A percentile compares a stretch with the other conserved stretches of the same genome.
phyloP scores from a whole-genome alignment of 345 rosid species.

The Schrenkiella parvula region DNA sequence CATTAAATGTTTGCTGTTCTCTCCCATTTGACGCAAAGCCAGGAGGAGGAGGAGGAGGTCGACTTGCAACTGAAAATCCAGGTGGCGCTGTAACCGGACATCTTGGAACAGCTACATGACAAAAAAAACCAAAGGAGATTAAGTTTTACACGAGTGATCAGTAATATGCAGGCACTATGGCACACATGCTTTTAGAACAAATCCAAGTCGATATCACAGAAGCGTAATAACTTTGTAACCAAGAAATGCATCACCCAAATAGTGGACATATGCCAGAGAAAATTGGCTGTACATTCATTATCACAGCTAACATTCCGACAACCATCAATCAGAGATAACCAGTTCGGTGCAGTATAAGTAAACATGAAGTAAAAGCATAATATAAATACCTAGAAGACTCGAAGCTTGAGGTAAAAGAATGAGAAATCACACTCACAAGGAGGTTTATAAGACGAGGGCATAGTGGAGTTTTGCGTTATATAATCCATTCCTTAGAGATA shows the following conservation, averaged over 20 bases:
- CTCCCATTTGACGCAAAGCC: conserved; percentile 76
- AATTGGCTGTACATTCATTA: not conserved
- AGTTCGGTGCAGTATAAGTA: not conserved
- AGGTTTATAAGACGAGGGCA: conserved; percentile 48
- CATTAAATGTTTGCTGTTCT: conserved; percentile 48
- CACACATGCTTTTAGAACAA: not conserved
- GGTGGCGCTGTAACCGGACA: conserved; percentile 77
- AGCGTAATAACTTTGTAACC: not conserved
- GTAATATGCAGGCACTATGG: not conserved
- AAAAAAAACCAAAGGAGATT: not conserved
- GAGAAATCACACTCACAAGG: conserved; percentile 48
- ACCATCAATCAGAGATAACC: not conserved
- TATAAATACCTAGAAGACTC: not conserved
- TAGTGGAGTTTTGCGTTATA: conserved; percentile 33
- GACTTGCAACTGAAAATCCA: conserved; percentile 72
- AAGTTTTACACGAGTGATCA: not conserved
- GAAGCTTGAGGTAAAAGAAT: conserved; percentile 2
- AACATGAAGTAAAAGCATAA: not conserved
- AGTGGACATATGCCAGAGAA: not conserved
- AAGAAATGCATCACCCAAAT: not conserved
- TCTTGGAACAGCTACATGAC: conserved; percentile 49
- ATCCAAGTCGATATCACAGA: not conserved
- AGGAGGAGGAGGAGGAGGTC: conserved; percentile 98
- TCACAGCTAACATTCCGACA: not conserved
- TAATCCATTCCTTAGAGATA: conserved; percentile 45